phyloP scores from a whole-genome alignment of 176 grass and related monocot species.

The Tillandsia leiboldiana region DNA sequence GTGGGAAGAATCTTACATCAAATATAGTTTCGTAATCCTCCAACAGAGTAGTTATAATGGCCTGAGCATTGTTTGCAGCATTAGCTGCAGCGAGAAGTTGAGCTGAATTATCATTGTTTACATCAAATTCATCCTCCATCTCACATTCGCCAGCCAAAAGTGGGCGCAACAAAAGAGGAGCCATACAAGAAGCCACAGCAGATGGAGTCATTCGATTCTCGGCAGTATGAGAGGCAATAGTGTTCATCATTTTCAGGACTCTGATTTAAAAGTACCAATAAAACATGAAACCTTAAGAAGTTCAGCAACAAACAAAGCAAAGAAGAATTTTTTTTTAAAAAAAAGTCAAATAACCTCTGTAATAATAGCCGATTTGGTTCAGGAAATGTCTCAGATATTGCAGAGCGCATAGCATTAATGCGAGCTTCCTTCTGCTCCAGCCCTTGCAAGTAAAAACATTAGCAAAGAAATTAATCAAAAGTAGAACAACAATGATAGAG shows the following conservation, averaged over 20 bases:
- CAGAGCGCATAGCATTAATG: slow-evolving; percentile 83
- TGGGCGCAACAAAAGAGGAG: slow-evolving; percentile 80
- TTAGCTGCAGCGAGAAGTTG: slow-evolving; percentile 97
- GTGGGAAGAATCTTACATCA: slow-evolving; percentile 44
- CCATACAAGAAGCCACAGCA: slow-evolving; percentile 98
- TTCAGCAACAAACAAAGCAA: background rate
- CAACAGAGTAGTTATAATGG: slow-evolving; percentile 77
- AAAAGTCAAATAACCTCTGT: slow-evolving; percentile 56
- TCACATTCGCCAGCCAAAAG: slow-evolving; percentile 99
- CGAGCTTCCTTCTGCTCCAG: slow-evolving; percentile 76
- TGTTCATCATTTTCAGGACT: slow-evolving; percentile 95
- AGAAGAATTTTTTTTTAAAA: slow-evolving; percentile 11
- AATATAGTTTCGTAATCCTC: slow-evolving; percentile 89
- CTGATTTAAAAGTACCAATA: slow-evolving; percentile 19
- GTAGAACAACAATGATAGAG: slow-evolving; percentile 2
- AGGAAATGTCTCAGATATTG: slow-evolving; percentile 86
- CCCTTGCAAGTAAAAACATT: slow-evolving; percentile 34
- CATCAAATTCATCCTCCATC: slow-evolving; percentile 88
- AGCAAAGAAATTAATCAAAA: slow-evolving; percentile 22
- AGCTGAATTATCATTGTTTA: slow-evolving; percentile 66
- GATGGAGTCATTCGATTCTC: slow-evolving; percentile 94
- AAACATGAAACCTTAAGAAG: background rate
- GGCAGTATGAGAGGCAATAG: slow-evolving; percentile 66
- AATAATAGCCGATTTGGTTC: slow-evolving; percentile 85
- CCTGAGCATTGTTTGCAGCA: slow-evolving; percentile 95